A percentile compares a stretch with the other conserved stretches of the same genome.
Conservation (phyloP, 352 stramenopile species). For the Phytophthora niederhauseri region DNA sequence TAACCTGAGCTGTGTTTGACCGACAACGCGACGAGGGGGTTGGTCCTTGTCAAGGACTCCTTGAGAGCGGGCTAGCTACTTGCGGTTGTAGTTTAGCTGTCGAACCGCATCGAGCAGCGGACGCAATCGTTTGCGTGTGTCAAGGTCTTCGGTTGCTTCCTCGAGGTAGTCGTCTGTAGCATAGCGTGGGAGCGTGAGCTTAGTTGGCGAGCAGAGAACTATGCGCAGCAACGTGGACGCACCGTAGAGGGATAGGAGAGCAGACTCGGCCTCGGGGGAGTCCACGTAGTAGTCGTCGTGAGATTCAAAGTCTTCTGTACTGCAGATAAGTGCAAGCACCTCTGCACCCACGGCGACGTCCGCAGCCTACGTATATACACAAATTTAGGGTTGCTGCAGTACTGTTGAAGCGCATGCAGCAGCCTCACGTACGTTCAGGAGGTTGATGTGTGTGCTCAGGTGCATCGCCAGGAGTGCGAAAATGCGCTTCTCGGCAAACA, state of each 20-base stretch:
- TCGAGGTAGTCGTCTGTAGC: constrained; percentile 73
- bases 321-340: constrained; percentile 76
- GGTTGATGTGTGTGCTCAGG: constrained; percentile 62
- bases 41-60: too few species aligned
- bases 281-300: constrained; percentile 35
- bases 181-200: neutral
- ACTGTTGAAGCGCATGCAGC: neutral
- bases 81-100: constrained; percentile 31
- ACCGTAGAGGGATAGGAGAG: constrained; percentile 65
- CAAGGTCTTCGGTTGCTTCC: constrained; percentile 58
- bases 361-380: constrained; percentile 23
- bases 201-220: neutral
- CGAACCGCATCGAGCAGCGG: constrained; percentile 71
- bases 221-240: constrained; percentile 4
- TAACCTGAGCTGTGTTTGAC: neutral
- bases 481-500: constrained; percentile 82
- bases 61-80: neutral
- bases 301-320: constrained; percentile 77
- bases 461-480: constrained; percentile 83
- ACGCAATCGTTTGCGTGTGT: constrained; percentile 74
- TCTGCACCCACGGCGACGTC: constrained; percentile 70
- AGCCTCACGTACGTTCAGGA: constrained; percentile 46
- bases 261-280: constrained; percentile 60
- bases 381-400: neutral
- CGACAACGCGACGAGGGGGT: neutral